These are phyloP conservation scores for Cafeteria roenbergensis DNA, from an alignment of 108 stramenopile species.

Conservation along the genomic window DNA sequence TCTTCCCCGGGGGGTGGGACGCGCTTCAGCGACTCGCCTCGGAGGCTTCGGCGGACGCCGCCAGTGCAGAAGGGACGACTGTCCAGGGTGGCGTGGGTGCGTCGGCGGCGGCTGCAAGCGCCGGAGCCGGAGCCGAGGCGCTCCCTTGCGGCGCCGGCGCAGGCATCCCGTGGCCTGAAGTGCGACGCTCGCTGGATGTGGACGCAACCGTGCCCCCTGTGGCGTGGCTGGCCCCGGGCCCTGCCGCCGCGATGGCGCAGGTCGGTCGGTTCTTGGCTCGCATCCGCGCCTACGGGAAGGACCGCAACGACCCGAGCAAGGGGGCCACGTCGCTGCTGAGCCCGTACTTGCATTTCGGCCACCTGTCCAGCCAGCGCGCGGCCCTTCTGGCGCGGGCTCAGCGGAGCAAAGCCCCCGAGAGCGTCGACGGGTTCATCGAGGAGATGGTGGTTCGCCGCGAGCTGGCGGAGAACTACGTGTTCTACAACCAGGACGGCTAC, in stretches of 20 bases:
- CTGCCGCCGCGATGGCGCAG: constrained; percentile 25
- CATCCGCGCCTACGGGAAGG: constrained; percentile 55
- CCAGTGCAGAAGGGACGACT: too few species aligned
- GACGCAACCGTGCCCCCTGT: constrained; percentile 20
- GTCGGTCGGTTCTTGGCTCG: constrained; percentile 57
- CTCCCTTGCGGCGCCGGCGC: too few species aligned
- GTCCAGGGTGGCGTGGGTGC: too few species aligned
- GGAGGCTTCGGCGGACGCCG: too few species aligned
- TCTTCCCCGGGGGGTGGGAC: too few species aligned
- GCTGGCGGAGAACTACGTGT: constrained; percentile 88
- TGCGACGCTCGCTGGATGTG: constrained; percentile 21
- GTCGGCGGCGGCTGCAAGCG: too few species aligned
- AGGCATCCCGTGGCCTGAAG: constrained; percentile 16
- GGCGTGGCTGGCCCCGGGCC: not conserved
- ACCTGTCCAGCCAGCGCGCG: constrained; percentile 66
- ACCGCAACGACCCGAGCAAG: constrained; percentile 81
- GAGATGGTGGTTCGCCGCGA: constrained; percentile 84
- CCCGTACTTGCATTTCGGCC: constrained; percentile 69
- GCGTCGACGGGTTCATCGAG: constrained; percentile 73
- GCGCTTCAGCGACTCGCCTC: too few species aligned
- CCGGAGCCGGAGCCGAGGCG: too few species aligned
- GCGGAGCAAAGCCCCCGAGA: constrained; percentile 37
- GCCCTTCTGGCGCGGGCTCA: constrained; percentile 56
- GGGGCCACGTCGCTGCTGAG: constrained; percentile 62
- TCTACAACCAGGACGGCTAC: constrained; percentile 67